phyloP scores from a whole-genome alignment of 2,329 filamentous ascomycete genomes.

The Fusarium poae region DNA sequence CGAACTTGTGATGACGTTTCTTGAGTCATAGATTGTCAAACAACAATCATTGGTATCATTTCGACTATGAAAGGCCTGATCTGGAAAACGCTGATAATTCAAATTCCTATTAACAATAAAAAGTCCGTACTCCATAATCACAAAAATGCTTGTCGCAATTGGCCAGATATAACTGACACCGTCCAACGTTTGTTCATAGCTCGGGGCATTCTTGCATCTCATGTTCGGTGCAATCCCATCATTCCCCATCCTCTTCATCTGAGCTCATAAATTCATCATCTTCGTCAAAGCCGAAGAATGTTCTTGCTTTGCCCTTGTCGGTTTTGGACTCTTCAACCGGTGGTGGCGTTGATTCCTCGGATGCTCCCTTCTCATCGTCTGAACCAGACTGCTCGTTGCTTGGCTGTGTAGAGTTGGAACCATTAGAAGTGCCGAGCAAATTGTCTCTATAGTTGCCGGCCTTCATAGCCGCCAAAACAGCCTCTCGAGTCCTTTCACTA shows the following conservation, averaged over 20 bases:
- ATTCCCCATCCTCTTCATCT: constrained; percentile 65
- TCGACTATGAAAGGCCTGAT: constrained; percentile 29
- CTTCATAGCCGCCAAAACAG: constrained; percentile 78
- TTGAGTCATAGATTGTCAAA: constrained; percentile 24
- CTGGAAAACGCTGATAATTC: constrained; percentile 37
- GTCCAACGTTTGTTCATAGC: background rate
- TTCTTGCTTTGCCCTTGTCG: constrained; percentile 57
- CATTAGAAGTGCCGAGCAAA: constrained; percentile 64
- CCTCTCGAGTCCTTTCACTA: constrained; percentile 83
- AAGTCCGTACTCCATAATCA: constrained; percentile 45
- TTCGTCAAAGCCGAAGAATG: constrained; percentile 83
- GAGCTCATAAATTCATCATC: constrained; percentile 81
- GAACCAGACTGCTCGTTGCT: constrained; percentile 48
- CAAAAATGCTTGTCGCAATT: constrained; percentile 42
- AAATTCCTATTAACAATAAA: constrained; percentile 30
- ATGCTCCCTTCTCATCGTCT: constrained; percentile 58
- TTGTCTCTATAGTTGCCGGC: constrained; percentile 73
- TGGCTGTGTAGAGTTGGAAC: constrained; percentile 58
- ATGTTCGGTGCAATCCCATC: constrained; percentile 3
- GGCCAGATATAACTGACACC: constrained; percentile 19
- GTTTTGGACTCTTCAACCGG: constrained; percentile 59
- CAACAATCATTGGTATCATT: constrained; percentile 40
- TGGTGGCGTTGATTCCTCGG: constrained; percentile 63
- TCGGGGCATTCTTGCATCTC: background rate
- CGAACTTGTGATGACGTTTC: constrained; percentile 29